Percentiles rank a stretch among this genome's conserved stretches.
Evolutionary conservation across 345 rosid genomes (phyloP).

Genomic region (Syzygium jambos): DNA sequence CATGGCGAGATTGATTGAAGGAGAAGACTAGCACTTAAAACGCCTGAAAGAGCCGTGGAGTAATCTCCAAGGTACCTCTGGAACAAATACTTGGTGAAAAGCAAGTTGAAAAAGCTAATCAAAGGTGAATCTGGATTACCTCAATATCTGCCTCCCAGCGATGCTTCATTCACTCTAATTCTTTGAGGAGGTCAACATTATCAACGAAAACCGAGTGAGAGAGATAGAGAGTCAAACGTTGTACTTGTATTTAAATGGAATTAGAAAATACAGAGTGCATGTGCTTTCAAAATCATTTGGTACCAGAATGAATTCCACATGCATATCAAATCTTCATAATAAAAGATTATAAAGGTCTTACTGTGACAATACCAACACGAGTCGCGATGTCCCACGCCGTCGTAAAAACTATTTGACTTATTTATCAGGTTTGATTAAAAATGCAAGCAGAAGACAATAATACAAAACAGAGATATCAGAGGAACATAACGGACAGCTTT

Average conservation of each 20-base stretch:
- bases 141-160: neutral
- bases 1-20: neutral
- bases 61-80: neutral
- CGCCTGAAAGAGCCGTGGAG: neutral
- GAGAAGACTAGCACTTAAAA: neutral
- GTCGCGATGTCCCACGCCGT: no score
- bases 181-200: conserved; percentile 77
- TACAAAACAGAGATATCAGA: no score
- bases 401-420: no score
- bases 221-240: neutral
- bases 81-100: neutral
- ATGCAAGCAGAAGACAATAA: no score
- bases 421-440: no score
- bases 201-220: conserved; percentile 65
- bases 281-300: neutral
- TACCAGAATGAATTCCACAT: neutral
- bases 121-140: neutral
- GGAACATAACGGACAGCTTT: no score
- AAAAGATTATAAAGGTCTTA: neutral
- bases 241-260: neutral
- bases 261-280: conserved; percentile 1
- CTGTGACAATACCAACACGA: no score
- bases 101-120: neutral
- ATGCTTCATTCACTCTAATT: conserved; percentile 45
- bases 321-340: neutral